Base-by-base conservation (phyloP, 257 asterid genomes). In the Ehretia macrophylla region DNA sequence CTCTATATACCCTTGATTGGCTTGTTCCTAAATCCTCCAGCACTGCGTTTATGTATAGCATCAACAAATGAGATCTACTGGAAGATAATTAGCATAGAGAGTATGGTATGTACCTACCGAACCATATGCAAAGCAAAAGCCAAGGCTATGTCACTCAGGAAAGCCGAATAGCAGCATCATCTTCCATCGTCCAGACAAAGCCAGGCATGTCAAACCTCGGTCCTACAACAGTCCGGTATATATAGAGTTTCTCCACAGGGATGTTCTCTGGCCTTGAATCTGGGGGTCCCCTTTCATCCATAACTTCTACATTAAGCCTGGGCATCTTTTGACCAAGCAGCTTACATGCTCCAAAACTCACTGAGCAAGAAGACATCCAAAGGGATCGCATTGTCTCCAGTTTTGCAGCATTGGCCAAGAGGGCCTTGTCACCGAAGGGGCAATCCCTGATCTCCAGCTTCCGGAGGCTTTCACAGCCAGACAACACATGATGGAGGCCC, bases 351-450 rank as follows among this genome's bases (percentile, higher is more conserved):
- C 86, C 94, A 51, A 75, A 89, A 76, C 94, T 93, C 10, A 93
- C 90, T 42, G 79, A 77, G 80, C 99, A 93, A 68, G 95, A 76
- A 63, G 99, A 92, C 97, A 92, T 92, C 99, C 99, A 92, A 92
- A 92, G 99, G 99, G 99, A 92, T 92, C 99, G 97, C 99, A 92
- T 92, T 84, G 97, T 85, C 93, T 92, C 95, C 69, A 92, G 93
- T 86, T 88, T 92, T 53, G 90, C 83, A 70, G 95, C 94, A 69
- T 92, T 92, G 59, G 95, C 96, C 81, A 92, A 67, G 44, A 92
- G 86, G 71, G 99, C 97, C 79, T 84, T 77, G 86, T 88, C 99
- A 60, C 97, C 99, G 32, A 92, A 92, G 10, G 99, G 96, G 59
- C 97, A 88, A 66, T 92, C 97, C 76, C 97, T 69, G 32, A 92